Evolutionary conservation across 2,329 filamentous ascomycete species (phyloP), one percentile per base, ranked within the genome.

Genomic region (Phialocephala subalpina): DNA sequence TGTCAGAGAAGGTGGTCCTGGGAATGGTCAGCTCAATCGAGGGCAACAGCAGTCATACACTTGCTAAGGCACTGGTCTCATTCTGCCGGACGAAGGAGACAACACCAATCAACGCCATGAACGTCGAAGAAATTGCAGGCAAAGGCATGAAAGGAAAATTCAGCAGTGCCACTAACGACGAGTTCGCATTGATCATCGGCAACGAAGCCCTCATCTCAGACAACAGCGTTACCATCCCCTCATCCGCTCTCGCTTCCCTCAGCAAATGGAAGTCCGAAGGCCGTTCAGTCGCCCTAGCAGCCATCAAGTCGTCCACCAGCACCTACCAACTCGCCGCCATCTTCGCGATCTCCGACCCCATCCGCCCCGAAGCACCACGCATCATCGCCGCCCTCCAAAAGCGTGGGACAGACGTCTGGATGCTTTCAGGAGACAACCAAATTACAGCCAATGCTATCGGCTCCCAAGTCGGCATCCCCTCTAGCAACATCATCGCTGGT

Each of bases 391-490:
- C 88, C 1, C 86, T 97, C 0, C 85, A 87, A 52, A 78, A 84
- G 4, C 86, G 86, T 18, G 88, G 90, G 22, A 89, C 92, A 56
- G 86, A 89, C 36, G 91, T 97, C 3, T 97, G 91, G 88, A 97
- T 97, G 93, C 89, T 97, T 42, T 97, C 93, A 0, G 94, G 94
- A 35, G 94, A 97, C 81, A 97, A 97, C 75, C 81, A 83, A n/a
- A 89, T 83, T n/a, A 97, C 94, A 0, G 94, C 94, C 1, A 83
- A 85, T 22, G 93, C 93, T 0, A 92, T 97, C 2, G 94, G 92
- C 0, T 80, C 83, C 1, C 87, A 87, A 73, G 83, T 97, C 20
- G 92, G 92, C 25, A 97, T 97, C 69, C 85, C 88, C 0, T 74
- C 82, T 0, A 80, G 83, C 62, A 92, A 97, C 75, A 90, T 97